Conservation (phyloP, 106 monocot species). For the Apostasia shenzhenica region DNA sequence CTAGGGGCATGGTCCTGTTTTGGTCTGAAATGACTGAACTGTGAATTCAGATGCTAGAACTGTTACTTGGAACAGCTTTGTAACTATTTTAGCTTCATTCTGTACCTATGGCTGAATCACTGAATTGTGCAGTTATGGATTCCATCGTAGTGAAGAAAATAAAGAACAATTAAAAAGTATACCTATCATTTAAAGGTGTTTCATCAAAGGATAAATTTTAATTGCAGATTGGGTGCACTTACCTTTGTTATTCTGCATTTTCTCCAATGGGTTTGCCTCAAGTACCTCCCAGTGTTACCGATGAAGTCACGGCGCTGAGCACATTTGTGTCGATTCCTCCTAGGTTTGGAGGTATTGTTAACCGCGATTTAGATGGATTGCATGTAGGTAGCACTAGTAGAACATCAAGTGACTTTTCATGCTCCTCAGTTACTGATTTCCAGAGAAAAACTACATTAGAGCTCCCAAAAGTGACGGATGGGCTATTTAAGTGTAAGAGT, state of each 20-base stretch:
- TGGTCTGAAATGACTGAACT: neutral
- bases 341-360: slow-evolving; percentile 23
- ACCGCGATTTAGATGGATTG: slow-evolving; percentile 46
- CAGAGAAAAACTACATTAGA: slow-evolving; percentile 27
- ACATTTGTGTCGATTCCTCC: slow-evolving; percentile 34
- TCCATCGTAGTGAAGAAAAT: neutral
- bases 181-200: neutral
- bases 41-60: neutral
- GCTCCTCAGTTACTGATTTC: slow-evolving; percentile 32
- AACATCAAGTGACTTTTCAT: slow-evolving; percentile 16
- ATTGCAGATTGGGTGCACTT: neutral
- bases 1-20: neutral
- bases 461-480: slow-evolving; percentile 19
- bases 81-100: neutral
- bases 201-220: neutral
- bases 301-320: slow-evolving; percentile 29
- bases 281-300: slow-evolving; percentile 19
- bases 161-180: neutral
- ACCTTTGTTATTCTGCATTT: neutral
- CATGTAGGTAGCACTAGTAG: slow-evolving; percentile 20
- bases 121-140: slow-evolving; percentile 4
- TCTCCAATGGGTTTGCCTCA: slow-evolving; percentile 74
- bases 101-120: slow-evolving; percentile 1
- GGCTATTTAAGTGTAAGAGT: slow-evolving; percentile 14
- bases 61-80: neutral